Evolutionary conservation across 306 rosid genomes (phyloP), one percentile per base, ranked within the genome.

Genomic region (Quercus engelmannii): DNA sequence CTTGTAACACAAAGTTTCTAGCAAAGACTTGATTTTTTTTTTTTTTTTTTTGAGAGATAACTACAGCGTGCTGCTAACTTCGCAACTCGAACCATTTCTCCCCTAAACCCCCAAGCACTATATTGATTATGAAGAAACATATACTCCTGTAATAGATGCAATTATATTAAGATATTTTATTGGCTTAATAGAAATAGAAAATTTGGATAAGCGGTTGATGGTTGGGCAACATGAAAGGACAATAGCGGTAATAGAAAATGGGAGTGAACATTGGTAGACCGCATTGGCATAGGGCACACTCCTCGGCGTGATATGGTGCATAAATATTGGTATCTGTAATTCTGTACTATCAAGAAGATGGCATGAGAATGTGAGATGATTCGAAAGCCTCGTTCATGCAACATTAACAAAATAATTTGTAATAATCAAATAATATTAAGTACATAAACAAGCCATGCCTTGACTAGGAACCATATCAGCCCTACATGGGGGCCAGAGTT

Each of bases 281-380:
- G 25, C 4, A 20, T 13, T 1, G 12, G 81, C 4, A 20, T 7
- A 30, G 12, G 81, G 83, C 89, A 83, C 87, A 25, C 56, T 77
- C 65, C 71, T 75, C 87, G 51, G 68, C 6, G 79, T 74, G 85
- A 83, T 85, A 71, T 85, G 70, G 74, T 63, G 72, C 14, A 63
- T 8, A 58, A 51, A 72, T 25, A 23, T 71, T 49, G 57, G 55
- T 71, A 25, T 71, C 20, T 26, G 67, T 20, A 65, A 41, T 41
- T 71, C 20, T 26, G 17, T 4, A 68, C 15, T 14, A 18, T 15
- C n/a, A 38, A 18, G 28, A 33, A 3, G 57, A 14, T 35, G 67
- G 77, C 83, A 74, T 73, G 73, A 87, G 87, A 90, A 87, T 79
- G 93, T 86, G 90, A 87, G 82, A 78, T 80, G 87, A 89, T 83